Base-by-base conservation (phyloP, 2,329 filamentous ascomycete species). In the Chrysoporthe austroafricana region DNA sequence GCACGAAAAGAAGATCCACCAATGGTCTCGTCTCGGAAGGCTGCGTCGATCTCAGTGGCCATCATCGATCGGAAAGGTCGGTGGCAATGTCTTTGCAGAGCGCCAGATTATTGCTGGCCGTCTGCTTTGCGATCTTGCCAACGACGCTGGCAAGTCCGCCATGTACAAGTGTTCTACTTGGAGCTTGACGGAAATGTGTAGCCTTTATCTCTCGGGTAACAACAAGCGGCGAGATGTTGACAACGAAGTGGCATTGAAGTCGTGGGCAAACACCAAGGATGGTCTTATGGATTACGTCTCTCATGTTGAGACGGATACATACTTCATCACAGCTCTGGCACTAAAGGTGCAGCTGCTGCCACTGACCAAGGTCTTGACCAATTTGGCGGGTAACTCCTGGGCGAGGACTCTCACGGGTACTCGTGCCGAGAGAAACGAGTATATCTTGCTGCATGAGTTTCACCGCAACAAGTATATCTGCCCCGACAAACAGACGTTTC, bases 101-200 rank as follows among this genome's bases (percentile, higher is more conserved):
- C 90, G 95, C 68, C 93, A 97, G 76, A 80, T 99, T 66, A 91
- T 97, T 72, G 88, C 94, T 70, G 96, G 96, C 52, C 90, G 96
- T 73, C 83, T 99, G 69, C 86, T 98, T 66, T 98, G 96, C 77
- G 96, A 99, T 81, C 84, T 98, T 69, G 94, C 91, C 67, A 99
- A 99, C 77, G 96, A 99, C 73, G 92, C 96, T 75, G 96, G 96
- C 78, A 98, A 97, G 83, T 97, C 95, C 13, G 88, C 94, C 72
- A 98, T 98, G 95, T 90, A 88, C 74, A 97, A 97, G 81, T 99
- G 96, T 78, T 95, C 97, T 79, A 97, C 94, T 3, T 99, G 96
- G 96, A 97, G 92, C 78, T 84, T 99, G 78, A 96, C 95, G 1
- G 96, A 99, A 79, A 99, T 99, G 94, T 97, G 94, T 77, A 92